phyloP scores from a whole-genome alignment of 257 asterid genomes.

The Solanum megistacrolobum region DNA sequence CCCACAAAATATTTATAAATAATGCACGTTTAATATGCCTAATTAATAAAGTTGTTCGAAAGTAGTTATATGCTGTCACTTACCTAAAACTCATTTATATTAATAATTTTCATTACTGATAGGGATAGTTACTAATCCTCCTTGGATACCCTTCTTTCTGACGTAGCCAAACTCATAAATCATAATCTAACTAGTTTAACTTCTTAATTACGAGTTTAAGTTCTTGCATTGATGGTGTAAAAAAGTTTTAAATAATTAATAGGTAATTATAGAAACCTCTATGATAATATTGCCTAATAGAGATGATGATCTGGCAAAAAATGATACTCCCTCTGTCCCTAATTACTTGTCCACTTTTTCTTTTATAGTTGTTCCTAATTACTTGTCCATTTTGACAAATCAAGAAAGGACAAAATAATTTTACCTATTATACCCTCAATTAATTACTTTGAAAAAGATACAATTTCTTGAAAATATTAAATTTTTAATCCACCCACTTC shows the following conservation, averaged over 20 bases:
- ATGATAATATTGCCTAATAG: background rate
- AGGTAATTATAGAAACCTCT: background rate
- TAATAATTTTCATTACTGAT: background rate
- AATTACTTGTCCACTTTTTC: too few relatives aligned
- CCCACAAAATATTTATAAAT: background rate
- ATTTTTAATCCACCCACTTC: too few relatives aligned
- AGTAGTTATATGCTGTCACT: conserved; percentile 15
- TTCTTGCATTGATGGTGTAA: background rate
- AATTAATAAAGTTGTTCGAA: conserved; percentile 2
- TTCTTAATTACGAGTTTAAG: background rate
- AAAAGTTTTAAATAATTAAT: background rate
- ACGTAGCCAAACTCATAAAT: background rate
- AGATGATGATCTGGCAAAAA: background rate
- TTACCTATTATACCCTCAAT: too few relatives aligned
- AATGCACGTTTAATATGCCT: background rate
- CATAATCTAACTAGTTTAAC: background rate
- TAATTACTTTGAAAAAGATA: too few relatives aligned
- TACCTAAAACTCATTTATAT: conserved; percentile 23
- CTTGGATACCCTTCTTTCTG: conserved; percentile 38
- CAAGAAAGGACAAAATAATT: too few relatives aligned
- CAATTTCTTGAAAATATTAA: too few relatives aligned
- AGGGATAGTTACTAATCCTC: conserved; percentile 15
- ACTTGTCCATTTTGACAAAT: rapidly evolving
- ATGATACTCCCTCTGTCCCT: too few relatives aligned
- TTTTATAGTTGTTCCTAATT: too few relatives aligned